Evolutionary conservation across 306 rosid genomes (phyloP), one percentile per base, ranked within the genome.

Genomic region (Quercus alba): DNA sequence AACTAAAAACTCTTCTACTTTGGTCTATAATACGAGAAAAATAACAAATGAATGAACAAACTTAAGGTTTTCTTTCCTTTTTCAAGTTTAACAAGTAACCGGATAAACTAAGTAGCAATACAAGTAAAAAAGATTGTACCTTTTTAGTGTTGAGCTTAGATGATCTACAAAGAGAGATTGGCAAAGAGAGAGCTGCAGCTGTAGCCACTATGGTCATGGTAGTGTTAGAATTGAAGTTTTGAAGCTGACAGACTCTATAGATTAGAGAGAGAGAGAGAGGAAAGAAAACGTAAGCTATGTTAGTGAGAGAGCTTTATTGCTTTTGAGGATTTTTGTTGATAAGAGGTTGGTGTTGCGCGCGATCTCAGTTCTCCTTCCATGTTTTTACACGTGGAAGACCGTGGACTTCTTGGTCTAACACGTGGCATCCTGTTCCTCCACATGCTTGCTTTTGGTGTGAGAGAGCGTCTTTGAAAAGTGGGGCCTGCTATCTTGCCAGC

Each of bases 181-280:
- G 98, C 56, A 91, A 74, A 51, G 94, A 80, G 49, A 89, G 90
- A 86, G 94, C 89, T 31, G 98, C 86, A 77, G 97, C 97, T 64
- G 97, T 88, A 19, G 97, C 91, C 52, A 91, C 86, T 78, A 93
- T 90, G 82, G 85, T 84, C 97, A 92, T 92, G 82, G 96, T 84
- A 0, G 17, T 10, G 17, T 49, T 10, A 10, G 54, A 49, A 49
- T 35, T 67, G 51, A 46, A 54, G 12, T 84, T 80, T 80, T 72
- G 84, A 78, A 83, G 74, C 75, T 51, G 87, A 81, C 62, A 52
- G 84, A 11, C 23, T 20, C 78, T 75, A 4, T 8, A 54, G n/a
- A 30, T 79, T 79, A 30, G 26, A 67, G 55, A 75, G 30, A 23
- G 69, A 20, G 30, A 49, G 62, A 58, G 31, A 19, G 55, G 44